Conservation (phyloP, 805 yeast genomes). For the Ogataea trehalophila region DNA sequence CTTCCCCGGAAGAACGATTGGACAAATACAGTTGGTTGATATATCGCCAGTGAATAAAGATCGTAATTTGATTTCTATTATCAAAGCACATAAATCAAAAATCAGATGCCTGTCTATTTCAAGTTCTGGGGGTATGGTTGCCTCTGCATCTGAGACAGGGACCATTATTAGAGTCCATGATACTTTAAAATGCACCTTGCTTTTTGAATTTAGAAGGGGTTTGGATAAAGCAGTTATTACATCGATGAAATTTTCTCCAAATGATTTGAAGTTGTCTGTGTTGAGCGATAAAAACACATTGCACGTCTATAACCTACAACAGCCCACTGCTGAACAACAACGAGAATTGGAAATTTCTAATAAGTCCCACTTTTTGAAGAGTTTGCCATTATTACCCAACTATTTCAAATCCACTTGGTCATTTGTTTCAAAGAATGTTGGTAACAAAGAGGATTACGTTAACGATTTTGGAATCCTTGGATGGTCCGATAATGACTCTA, state of each 20-base stretch:
- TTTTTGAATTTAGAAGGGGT: constrained; percentile 89
- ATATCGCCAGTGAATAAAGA: constrained; percentile 62
- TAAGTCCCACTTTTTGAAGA: constrained; percentile 62
- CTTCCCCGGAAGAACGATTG: constrained; percentile 70
- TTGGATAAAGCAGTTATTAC: constrained; percentile 78
- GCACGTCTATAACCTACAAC: constrained; percentile 66
- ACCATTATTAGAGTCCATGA: constrained; percentile 75
- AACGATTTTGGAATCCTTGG: constrained; percentile 49
- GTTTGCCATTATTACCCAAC: constrained; percentile 50
- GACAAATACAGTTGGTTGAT: constrained; percentile 79
- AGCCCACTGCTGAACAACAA: constrained; percentile 16
- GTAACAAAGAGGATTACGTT: constrained; percentile 27
- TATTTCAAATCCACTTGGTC: constrained; percentile 88
- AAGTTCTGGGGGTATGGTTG: constrained; percentile 61
- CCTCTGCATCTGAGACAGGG: constrained; percentile 79
- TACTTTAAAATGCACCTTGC: constrained; percentile 57
- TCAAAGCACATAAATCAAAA: constrained; percentile 71
- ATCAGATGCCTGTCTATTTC: constrained; percentile 62
- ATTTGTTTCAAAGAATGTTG: constrained; percentile 65
- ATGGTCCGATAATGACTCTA: constrained; percentile 71
- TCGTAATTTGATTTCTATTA: constrained; percentile 57
- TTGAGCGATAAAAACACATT: constrained; percentile 85
- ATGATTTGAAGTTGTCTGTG: constrained; percentile 73
- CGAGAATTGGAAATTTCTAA: constrained; percentile 30
- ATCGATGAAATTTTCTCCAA: constrained; percentile 78